These are phyloP conservation scores for Uronychia setigera DNA, from an alignment of 73 alveolate species.

Conservation along the genomic window DNA sequence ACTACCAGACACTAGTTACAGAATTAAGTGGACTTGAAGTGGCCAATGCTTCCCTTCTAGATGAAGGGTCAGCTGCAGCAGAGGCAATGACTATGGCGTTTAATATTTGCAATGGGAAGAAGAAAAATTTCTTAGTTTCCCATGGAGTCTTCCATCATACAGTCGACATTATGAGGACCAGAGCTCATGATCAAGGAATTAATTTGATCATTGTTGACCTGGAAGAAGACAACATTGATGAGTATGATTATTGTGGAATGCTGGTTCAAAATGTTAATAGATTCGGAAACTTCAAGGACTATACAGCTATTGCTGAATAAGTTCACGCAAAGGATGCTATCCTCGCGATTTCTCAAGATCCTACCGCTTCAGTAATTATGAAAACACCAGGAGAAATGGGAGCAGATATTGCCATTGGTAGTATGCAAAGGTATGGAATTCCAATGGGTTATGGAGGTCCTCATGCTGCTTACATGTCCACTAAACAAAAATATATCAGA, in stretches of 20 bases:
- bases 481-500: constrained; percentile 79
- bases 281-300: constrained; percentile 72
- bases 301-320: constrained; percentile 51
- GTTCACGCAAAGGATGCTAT: constrained; percentile 42
- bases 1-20: constrained; percentile 86
- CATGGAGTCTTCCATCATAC: constrained; percentile 79
- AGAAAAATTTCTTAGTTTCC: constrained; percentile 74
- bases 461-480: constrained; percentile 93
- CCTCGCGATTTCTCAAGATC: constrained; percentile 64
- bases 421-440: constrained; percentile 92
- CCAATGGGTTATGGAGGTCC: constrained; percentile 99
- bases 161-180: constrained; percentile 81
- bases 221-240: constrained; percentile 60
- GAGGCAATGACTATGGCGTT: constrained; percentile 93
- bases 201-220: constrained; percentile 72
- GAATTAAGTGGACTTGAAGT: constrained; percentile 86
- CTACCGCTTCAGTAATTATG: constrained; percentile 51
- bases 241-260: constrained; percentile 73
- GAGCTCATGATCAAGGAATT: constrained; percentile 86
- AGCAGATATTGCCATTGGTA: constrained; percentile 91
- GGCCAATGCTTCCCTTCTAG: constrained; percentile 94
- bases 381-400: constrained; percentile 93
- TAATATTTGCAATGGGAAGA: constrained; percentile 57
- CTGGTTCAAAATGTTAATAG: constrained; percentile 76
- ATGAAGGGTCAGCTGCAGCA: constrained; percentile 96